Percentiles rank a stretch among this genome's conserved stretches.
Conservation (phyloP, 1,284 basidiomycete genomes). For the Athelia psychrophila region DNA sequence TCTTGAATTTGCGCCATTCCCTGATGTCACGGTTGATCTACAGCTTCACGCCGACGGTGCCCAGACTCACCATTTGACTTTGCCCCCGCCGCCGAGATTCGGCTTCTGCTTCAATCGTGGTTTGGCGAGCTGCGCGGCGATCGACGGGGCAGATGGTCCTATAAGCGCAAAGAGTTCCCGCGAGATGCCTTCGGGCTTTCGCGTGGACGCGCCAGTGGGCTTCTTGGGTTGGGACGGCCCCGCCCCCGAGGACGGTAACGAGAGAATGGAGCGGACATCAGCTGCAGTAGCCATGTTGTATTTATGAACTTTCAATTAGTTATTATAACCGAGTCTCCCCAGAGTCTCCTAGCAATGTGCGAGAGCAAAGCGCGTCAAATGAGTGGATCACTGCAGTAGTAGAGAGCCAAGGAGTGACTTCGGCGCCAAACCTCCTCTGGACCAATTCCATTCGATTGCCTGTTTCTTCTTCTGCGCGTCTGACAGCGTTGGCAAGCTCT, state of each 20-base stretch:
- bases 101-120: slow-evolving; percentile 88
- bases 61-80: slow-evolving; percentile 59
- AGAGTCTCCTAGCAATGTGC: too few relatives aligned
- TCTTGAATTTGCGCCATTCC: slow-evolving; percentile 75
- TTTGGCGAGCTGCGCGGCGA: slow-evolving; percentile 73
- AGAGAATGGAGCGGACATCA: slow-evolving; percentile 80
- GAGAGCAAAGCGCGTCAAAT: too few relatives aligned
- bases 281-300: slow-evolving; percentile 62
- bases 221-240: slow-evolving; percentile 39
- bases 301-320: background rate
- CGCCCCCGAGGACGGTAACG: slow-evolving; percentile 41
- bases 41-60: background rate
- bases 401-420: too few relatives aligned
- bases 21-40: slow-evolving; percentile 35
- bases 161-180: slow-evolving; percentile 93
- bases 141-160: slow-evolving; percentile 85
- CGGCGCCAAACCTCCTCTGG: too few relatives aligned
- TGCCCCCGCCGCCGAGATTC: slow-evolving; percentile 56
- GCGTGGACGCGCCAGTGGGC: slow-evolving; percentile 31
- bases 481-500: background rate
- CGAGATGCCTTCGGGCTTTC: slow-evolving; percentile 88
- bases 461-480: too few relatives aligned
- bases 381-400: too few relatives aligned
- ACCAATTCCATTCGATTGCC: too few relatives aligned
- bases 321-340: too few relatives aligned